phyloP scores from a whole-genome alignment of 768 basidiomycete genomes.

The Pisolithus orientalis region DNA sequence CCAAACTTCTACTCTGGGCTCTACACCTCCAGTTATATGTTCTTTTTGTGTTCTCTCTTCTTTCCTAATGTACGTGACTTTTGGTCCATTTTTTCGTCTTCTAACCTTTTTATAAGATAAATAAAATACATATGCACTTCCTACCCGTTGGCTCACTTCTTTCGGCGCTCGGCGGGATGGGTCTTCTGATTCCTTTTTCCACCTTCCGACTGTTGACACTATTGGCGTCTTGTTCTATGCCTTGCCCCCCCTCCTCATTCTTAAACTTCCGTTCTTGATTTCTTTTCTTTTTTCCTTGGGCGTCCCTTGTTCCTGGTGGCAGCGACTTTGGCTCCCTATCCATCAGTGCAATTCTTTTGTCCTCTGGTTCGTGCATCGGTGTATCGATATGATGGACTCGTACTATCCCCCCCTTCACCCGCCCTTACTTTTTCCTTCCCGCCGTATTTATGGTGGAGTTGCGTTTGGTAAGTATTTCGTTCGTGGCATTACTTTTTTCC shows the following conservation, averaged over 20 bases:
- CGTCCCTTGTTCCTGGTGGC: no score
- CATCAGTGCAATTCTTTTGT: no score
- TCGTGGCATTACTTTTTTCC: background rate
- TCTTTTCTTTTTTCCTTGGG: no score
- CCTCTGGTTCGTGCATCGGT: conserved; percentile 2
- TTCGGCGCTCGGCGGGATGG: background rate
- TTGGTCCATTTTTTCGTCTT: conserved; percentile 6
- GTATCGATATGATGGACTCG: conserved; percentile 30
- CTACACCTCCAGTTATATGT: conserved; percentile 22
- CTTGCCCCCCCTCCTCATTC: no score
- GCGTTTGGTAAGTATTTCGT: background rate
- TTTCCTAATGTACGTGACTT: conserved; percentile 10
- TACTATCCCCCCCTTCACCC: conserved; percentile 25
- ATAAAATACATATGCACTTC: background rate
- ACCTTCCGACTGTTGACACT: background rate
- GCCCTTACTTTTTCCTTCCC: background rate
- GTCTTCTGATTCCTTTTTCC: background rate
- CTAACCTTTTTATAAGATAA: background rate
- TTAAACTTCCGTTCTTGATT: no score
- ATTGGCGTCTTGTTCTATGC: background rate
- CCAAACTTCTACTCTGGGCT: conserved; percentile 36
- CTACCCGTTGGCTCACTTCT: no score
- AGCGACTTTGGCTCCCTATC: no score
- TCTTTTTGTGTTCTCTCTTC: conserved; percentile 5
- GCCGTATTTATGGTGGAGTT: background rate